phyloP scores from a whole-genome alignment of 2,329 filamentous ascomycete genomes.

The Penicillium corylophilum region DNA sequence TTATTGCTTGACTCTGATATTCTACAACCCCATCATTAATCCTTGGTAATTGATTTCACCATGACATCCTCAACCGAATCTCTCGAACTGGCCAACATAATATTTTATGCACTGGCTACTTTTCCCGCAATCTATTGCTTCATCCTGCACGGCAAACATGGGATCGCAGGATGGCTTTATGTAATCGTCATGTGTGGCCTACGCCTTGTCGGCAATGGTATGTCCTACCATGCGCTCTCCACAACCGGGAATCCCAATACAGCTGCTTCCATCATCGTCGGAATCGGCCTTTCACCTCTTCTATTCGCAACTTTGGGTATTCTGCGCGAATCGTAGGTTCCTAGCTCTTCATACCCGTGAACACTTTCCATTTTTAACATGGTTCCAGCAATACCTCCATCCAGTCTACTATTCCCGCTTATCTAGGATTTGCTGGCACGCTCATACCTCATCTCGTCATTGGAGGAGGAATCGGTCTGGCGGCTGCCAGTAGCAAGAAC shows the following conservation, averaged over 20 bases:
- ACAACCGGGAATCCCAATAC: constrained; percentile 8
- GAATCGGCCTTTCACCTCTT: constrained; percentile 13
- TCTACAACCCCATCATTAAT: too few relatives aligned
- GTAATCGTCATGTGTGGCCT: constrained; percentile 6
- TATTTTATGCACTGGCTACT: constrained; percentile 8
- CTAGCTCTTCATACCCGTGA: neutral
- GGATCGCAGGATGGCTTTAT: constrained; percentile 9
- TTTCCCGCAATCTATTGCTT: constrained; percentile 13
- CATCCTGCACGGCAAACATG: constrained; percentile 8
- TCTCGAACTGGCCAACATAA: constrained; percentile 11
- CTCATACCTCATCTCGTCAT: constrained; percentile 11
- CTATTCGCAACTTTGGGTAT: constrained; percentile 10
- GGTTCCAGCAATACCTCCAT: constrained; percentile 11
- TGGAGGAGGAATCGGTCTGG: constrained; percentile 6
- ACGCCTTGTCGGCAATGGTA: constrained; percentile 10
- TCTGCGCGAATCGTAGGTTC: constrained; percentile 9
- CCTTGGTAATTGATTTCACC: neutral
- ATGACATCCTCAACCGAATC: constrained; percentile 9
- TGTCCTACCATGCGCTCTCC: constrained; percentile 6
- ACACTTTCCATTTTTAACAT: neutral
- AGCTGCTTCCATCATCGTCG: constrained; percentile 6
- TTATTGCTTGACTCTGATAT: too few relatives aligned
- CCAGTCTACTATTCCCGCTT: constrained; percentile 4
- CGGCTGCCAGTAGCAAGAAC: constrained; percentile 2
- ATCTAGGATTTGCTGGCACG: constrained; percentile 1